phyloP scores from a whole-genome alignment of 1,284 basidiomycete species.

The Exobasidium cylindrosporum region DNA sequence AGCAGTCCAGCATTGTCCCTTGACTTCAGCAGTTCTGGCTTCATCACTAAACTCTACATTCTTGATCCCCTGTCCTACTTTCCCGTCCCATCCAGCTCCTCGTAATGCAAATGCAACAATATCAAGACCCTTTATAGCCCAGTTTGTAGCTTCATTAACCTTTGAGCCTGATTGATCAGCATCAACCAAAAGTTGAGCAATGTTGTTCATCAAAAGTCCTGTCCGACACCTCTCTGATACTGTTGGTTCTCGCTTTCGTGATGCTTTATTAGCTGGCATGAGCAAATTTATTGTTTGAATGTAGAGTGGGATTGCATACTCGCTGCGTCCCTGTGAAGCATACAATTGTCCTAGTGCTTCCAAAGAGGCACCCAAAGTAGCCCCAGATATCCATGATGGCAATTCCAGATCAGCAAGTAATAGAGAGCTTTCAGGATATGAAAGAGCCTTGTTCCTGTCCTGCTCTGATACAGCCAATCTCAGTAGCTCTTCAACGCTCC shows the following conservation, averaged over 20 bases:
- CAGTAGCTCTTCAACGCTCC: conserved; percentile 54
- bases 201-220: conserved; percentile 52
- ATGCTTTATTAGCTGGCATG: conserved; percentile 24
- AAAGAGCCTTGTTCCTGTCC: conserved; percentile 14
- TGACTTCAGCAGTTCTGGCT: conserved; percentile 32
- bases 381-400: conserved; percentile 49
- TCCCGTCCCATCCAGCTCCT: conserved; percentile 33
- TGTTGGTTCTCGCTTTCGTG: conserved; percentile 24
- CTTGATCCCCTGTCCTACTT: conserved; percentile 20
- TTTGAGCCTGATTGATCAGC: conserved; percentile 11
- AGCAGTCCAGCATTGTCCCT: conserved; percentile 42
- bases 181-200: conserved; percentile 44
- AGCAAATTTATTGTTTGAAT: conserved; percentile 53
- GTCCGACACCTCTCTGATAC: conserved; percentile 50
- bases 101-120: conserved; percentile 38
- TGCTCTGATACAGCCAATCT: conserved; percentile 27
- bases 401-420: conserved; percentile 49
- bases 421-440: conserved; percentile 21
- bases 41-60: conserved; percentile 18
- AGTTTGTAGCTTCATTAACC: conserved; percentile 42
- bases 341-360: conserved; percentile 55
- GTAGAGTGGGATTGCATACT: conserved; percentile 55
- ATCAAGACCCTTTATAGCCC: conserved; percentile 49
- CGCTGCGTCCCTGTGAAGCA: conserved; percentile 39
- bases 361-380: conserved; percentile 50